phyloP scores from a whole-genome alignment of 2,329 filamentous ascomycete genomes.

The Scedosporium minutisporum region DNA sequence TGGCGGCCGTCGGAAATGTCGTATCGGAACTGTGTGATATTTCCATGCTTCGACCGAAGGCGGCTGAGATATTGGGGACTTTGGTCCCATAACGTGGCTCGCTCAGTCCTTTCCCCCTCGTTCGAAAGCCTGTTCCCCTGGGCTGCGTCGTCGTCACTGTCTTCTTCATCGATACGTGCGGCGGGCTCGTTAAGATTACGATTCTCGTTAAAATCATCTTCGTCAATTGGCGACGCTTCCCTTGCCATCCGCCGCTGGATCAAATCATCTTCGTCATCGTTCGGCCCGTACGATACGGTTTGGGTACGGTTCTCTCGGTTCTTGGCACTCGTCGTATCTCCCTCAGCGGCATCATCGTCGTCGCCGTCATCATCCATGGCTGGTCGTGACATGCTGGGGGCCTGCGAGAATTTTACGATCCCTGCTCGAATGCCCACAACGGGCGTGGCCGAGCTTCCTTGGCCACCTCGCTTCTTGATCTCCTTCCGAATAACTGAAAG shows the following conservation, averaged over 20 bases:
- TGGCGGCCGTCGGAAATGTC: conserved; percentile 63
- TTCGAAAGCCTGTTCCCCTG: conserved; percentile 19
- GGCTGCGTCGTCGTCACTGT: conserved; percentile 26
- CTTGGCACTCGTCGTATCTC: conserved; percentile 67
- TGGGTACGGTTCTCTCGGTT: conserved; percentile 67
- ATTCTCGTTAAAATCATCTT: conserved; percentile 44
- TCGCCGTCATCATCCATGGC: conserved; percentile 50
- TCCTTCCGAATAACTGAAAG: conserved; percentile 64
- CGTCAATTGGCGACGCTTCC: conserved; percentile 42
- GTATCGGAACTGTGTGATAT: conserved; percentile 70
- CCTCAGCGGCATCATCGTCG: conserved; percentile 67
- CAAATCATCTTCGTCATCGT: conserved; percentile 81
- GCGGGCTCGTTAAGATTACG: conserved; percentile 32
- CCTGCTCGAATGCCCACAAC: conserved; percentile 54
- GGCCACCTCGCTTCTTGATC: conserved; percentile 68
- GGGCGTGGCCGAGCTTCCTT: conserved; percentile 61
- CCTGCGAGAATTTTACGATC: conserved; percentile 40
- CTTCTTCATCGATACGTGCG: conserved; percentile 9
- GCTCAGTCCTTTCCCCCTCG: conserved; percentile 8
- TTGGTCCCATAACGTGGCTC: conserved; percentile 23
- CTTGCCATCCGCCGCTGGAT: conserved; percentile 55
- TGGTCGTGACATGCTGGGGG: conserved; percentile 20
- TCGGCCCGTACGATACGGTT: conserved; percentile 80
- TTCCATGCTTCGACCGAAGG: conserved; percentile 52
- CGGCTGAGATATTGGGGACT: conserved; percentile 43